A percentile compares a stretch with the other conserved stretches of the same genome.
Evolutionary conservation across 2,329 filamentous ascomycete species (phyloP).

Genomic region (Trichoderma atroviride): DNA sequence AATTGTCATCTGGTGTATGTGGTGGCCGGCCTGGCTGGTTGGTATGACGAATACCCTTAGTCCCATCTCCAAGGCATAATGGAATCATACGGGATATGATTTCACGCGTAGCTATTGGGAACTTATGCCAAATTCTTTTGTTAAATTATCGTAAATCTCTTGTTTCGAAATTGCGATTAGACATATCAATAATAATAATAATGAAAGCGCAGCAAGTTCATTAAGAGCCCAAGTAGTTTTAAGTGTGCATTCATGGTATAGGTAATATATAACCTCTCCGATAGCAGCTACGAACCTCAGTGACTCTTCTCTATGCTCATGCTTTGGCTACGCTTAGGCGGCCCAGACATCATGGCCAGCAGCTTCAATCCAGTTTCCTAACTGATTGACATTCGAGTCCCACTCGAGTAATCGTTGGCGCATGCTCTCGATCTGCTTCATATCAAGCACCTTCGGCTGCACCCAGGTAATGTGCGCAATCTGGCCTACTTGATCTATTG

Average conservation of each 20-base stretch:
- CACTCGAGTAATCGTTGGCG: constrained; percentile 84
- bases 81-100: background rate
- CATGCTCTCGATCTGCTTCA: constrained; percentile 94
- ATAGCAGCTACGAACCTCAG: background rate
- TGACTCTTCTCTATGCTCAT: background rate
- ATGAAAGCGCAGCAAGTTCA: background rate
- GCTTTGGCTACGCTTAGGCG: constrained; percentile 53
- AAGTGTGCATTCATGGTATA: constrained; percentile 29
- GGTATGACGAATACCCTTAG: constrained; percentile 60
- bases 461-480: constrained; percentile 98
- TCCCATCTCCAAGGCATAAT: constrained; percentile 26
- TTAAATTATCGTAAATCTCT: background rate
- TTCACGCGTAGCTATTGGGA: background rate
- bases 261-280: constrained; percentile 32
- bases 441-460: constrained; percentile 95
- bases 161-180: background rate
- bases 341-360: constrained; percentile 97
- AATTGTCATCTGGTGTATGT: constrained; percentile 89
- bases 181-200: background rate
- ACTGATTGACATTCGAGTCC: constrained; percentile 92
- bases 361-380: constrained; percentile 95
- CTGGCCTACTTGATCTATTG: constrained; percentile 94
- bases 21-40: constrained; percentile 90
- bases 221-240: background rate
- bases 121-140: background rate